Conservation (phyloP, 2,329 filamentous ascomycete species). For the Drechslera avenae region DNA sequence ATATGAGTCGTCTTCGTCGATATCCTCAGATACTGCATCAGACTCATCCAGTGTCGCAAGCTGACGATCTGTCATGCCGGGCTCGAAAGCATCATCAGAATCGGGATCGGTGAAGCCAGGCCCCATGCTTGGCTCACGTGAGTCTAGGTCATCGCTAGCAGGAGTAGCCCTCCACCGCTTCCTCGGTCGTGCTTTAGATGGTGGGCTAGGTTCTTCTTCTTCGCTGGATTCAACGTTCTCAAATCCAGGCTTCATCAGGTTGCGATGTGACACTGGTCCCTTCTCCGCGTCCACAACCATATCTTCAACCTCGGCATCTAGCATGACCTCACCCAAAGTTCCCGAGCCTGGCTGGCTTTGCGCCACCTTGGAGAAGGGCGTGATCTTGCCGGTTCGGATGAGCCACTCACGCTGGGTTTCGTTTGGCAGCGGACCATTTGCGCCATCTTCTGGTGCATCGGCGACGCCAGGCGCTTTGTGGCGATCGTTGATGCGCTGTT, state of each 20-base stretch:
- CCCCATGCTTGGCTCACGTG: constrained; percentile 25
- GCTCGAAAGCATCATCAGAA: constrained; percentile 51
- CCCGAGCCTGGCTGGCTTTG: constrained; percentile 68
- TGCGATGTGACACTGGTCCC: constrained; percentile 53
- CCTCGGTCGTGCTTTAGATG: constrained; percentile 37
- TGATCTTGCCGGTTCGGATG: constrained; percentile 96
- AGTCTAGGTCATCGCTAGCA: constrained; percentile 11
- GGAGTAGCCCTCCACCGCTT: constrained; percentile 46
- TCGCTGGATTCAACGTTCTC: constrained; percentile 37
- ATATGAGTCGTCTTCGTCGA: constrained; percentile 47
- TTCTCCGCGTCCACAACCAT: constrained; percentile 53
- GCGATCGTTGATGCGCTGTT: constrained; percentile 77
- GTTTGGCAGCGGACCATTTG: constrained; percentile 69
- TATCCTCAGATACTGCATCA: constrained; percentile 42
- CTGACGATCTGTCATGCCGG: constrained; percentile 48
- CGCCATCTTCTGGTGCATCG: constrained; percentile 51
- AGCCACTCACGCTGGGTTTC: constrained; percentile 88
- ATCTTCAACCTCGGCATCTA: constrained; percentile 78
- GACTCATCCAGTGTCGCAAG: constrained; percentile 48
- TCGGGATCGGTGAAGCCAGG: constrained; percentile 36
- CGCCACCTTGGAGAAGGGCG: constrained; percentile 83
- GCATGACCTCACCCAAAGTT: constrained; percentile 74
- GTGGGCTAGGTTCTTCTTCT: constrained; percentile 42
- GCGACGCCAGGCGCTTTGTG: constrained; percentile 61
- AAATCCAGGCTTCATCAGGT: constrained; percentile 57